Evolutionary conservation across 176 grass and related monocot species (phyloP).

Genomic region (Oryza meyeriana): DNA sequence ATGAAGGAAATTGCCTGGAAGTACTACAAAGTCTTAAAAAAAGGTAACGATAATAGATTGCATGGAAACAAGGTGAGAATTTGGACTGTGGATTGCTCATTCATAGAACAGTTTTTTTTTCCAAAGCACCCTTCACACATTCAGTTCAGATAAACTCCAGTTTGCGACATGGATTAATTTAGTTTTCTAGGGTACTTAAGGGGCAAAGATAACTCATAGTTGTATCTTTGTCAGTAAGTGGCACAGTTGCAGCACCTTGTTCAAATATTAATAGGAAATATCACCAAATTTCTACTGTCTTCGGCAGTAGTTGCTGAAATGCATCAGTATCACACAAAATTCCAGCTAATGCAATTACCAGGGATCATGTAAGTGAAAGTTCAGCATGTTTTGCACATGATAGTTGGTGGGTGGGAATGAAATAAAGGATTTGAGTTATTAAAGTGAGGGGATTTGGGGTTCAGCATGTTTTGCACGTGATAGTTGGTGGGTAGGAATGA

Average conservation of each 20-base stretch:
- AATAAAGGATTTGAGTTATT: neutral
- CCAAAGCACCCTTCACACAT: neutral
- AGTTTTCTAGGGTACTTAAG: neutral
- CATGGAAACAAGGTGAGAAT: neutral
- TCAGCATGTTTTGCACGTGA: no score
- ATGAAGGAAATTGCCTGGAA: neutral
- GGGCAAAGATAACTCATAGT: neutral
- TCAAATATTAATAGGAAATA: slow-evolving; percentile 2
- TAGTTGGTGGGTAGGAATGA: neutral
- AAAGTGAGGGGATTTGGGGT: neutral
- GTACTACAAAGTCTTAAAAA: neutral
- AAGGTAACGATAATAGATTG: neutral
- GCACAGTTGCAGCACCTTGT: neutral
- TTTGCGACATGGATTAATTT: neutral
- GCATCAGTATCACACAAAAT: neutral
- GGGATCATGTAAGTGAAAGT: neutral
- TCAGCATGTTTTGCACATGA: neutral
- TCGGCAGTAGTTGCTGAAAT: neutral
- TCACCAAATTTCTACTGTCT: slow-evolving; percentile 1
- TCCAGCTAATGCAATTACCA: neutral
- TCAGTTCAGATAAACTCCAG: neutral
- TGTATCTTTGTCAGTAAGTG: neutral
- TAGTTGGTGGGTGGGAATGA: neutral
- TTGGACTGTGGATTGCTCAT: neutral
- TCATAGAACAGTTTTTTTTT: neutral